Evolutionary conservation across 371 early-diverging fungal species (phyloP).

Genomic region (Rhizopus arrhizus): DNA sequence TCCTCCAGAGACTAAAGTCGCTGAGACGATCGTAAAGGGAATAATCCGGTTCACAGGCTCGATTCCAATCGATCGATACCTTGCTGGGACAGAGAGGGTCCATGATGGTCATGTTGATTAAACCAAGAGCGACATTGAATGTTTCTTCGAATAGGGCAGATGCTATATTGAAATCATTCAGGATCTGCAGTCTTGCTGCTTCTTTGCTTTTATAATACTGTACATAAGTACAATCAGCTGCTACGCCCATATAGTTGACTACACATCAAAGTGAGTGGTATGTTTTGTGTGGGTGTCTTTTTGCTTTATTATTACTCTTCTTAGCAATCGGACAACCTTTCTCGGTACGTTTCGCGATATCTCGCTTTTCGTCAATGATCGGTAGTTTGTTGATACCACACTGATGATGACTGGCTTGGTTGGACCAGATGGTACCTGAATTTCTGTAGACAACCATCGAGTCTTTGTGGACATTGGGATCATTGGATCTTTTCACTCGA

Average conservation of each 20-base stretch:
- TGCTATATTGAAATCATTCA: slow-evolving; percentile 75
- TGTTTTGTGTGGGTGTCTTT: not conserved
- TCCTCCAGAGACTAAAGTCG: slow-evolving; percentile 92
- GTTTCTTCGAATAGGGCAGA: slow-evolving; percentile 86
- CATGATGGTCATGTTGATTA: slow-evolving; percentile 80
- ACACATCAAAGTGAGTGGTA: not conserved
- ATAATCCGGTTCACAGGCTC: slow-evolving; percentile 72
- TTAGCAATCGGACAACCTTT: slow-evolving; percentile 23
- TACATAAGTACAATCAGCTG: slow-evolving; percentile 81
- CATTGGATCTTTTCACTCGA: slow-evolving; percentile 56
- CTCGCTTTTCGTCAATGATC: not conserved
- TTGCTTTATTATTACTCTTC: slow-evolving; percentile 23
- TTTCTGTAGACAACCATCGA: slow-evolving; percentile 70
- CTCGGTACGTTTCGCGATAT: slow-evolving; percentile 6
- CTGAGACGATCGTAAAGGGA: slow-evolving; percentile 77
- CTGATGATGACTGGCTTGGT: not conserved
- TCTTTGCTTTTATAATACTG: slow-evolving; percentile 57
- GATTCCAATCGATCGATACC: slow-evolving; percentile 70
- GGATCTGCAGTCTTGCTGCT: slow-evolving; percentile 70
- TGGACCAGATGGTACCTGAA: slow-evolving; percentile 47
- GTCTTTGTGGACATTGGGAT: slow-evolving; percentile 43
- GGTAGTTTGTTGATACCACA: slow-evolving; percentile 27
- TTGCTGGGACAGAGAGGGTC: slow-evolving; percentile 57
- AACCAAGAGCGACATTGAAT: slow-evolving; percentile 88
- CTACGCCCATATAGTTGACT: slow-evolving; percentile 55